phyloP scores from a whole-genome alignment of 2,329 filamentous ascomycete genomes.

The Juglanconis juglandina region DNA sequence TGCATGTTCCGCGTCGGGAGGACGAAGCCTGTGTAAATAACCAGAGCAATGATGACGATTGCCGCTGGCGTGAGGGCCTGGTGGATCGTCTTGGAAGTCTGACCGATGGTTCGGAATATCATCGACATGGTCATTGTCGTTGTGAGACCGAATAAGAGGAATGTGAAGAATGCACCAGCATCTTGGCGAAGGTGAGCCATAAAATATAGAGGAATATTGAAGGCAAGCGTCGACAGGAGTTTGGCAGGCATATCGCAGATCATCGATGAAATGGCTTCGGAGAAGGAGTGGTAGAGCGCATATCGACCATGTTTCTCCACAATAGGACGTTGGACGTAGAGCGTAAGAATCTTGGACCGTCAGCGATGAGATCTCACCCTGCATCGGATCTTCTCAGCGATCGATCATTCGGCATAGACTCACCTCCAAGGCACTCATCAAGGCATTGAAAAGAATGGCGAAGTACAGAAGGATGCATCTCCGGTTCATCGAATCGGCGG shows the following conservation, averaged over 20 bases:
- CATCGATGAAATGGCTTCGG: constrained; percentile 53
- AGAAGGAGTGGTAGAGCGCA: constrained; percentile 49
- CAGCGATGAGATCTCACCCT: not conserved
- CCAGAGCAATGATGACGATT: constrained; percentile 55
- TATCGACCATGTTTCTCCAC: constrained; percentile 48
- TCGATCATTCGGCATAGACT: too few species aligned
- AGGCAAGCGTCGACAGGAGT: constrained; percentile 44
- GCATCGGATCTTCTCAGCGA: too few species aligned
- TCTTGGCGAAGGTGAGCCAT: constrained; percentile 51
- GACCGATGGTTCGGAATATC: constrained; percentile 71
- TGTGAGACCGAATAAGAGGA: constrained; percentile 66
- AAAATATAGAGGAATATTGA: constrained; percentile 59
- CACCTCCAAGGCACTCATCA: not conserved
- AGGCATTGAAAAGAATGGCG: constrained; percentile 35
- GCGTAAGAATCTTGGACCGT: constrained; percentile 48
- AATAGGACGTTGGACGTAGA: constrained; percentile 44
- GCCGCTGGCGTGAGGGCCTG: constrained; percentile 54
- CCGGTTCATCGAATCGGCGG: too few species aligned
- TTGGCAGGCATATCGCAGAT: constrained; percentile 57
- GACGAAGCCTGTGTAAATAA: constrained; percentile 59
- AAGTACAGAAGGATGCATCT: constrained; percentile 45
- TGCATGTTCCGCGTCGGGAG: constrained; percentile 57
- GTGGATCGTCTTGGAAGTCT: constrained; percentile 63
- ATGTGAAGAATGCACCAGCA: constrained; percentile 71
- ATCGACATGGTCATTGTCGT: constrained; percentile 71